Conservation (phyloP, 177 flowering plant species). For the Vitis hybrid region DNA sequence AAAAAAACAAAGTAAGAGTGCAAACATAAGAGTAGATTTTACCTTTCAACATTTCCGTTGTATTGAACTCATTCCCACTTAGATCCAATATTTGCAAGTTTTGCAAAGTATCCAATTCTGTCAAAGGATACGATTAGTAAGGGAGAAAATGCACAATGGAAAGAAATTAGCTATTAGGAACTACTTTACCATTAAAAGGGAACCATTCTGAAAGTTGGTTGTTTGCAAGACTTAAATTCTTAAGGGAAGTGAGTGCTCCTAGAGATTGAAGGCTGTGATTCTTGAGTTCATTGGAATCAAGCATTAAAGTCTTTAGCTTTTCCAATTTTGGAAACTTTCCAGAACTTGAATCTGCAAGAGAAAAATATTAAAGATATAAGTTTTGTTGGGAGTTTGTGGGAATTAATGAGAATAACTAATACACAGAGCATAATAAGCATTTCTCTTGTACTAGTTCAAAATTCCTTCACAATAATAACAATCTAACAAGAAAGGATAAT, state of each 20-base stretch:
- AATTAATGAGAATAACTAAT: too few species aligned
- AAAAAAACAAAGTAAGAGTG: too few species aligned
- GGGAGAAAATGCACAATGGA: too few species aligned
- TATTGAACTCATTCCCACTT: neutral
- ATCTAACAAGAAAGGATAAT: too few species aligned
- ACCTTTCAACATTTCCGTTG: neutral
- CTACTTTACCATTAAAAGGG: neutral
- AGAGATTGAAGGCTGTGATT: neutral
- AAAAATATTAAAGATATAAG: neutral
- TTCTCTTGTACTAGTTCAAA: too few species aligned
- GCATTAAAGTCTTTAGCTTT: neutral
- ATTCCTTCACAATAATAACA: too few species aligned
- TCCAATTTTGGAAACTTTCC: neutral
- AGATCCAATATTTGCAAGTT: constrained; percentile 1
- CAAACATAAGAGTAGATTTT: neutral
- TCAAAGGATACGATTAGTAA: too few species aligned
- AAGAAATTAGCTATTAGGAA: too few species aligned
- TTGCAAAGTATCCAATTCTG: neutral
- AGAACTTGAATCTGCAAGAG: neutral
- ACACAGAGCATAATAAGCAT: too few species aligned
- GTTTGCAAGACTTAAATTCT: neutral
- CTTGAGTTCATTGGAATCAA: neutral
- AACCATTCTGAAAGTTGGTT: neutral
- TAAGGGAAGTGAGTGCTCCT: neutral
- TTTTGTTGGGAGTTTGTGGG: too few species aligned